A percentile compares a stretch with the other conserved stretches of the same genome.
These are phyloP conservation scores for Pseudogymnoascus sp. DNA, from an alignment of 2,329 filamentous ascomycete species.

Conservation along the genomic window DNA sequence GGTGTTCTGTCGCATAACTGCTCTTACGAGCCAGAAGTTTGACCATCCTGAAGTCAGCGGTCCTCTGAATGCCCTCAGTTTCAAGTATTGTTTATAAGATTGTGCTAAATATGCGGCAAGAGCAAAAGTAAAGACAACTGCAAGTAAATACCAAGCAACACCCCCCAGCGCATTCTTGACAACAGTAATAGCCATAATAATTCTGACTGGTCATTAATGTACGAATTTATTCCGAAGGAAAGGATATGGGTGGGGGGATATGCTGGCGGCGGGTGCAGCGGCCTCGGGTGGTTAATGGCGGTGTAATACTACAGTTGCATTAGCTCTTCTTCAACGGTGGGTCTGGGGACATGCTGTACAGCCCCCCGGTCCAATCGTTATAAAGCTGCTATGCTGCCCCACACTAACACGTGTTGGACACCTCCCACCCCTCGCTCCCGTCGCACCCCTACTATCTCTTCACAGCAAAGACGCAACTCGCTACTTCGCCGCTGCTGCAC, in stretches of 20 bases:
- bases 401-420: neutral
- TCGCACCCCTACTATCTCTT: neutral
- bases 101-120: neutral
- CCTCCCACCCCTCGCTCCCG: neutral
- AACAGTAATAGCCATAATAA: neutral
- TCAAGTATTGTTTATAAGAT: neutral
- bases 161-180: neutral
- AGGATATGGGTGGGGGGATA: neutral
- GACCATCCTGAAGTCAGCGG: neutral
- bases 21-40: conserved; percentile 2
- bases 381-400: neutral
- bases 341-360: too few relatives aligned
- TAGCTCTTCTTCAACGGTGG: neutral
- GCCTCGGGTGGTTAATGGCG: neutral
- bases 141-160: neutral
- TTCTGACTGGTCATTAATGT: neutral
- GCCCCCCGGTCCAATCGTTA: too few relatives aligned
- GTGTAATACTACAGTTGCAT: neutral
- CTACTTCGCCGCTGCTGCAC: neutral
- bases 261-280: neutral
- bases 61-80: neutral
- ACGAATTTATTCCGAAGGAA: neutral
- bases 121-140: neutral
- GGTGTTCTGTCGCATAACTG: neutral
- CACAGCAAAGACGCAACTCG: neutral